Percentiles rank a stretch among this genome's conserved stretches.
These are phyloP conservation scores for Beauveria brongniartii DNA, from an alignment of 2,329 filamentous ascomycete genomes.

Conservation along the genomic window DNA sequence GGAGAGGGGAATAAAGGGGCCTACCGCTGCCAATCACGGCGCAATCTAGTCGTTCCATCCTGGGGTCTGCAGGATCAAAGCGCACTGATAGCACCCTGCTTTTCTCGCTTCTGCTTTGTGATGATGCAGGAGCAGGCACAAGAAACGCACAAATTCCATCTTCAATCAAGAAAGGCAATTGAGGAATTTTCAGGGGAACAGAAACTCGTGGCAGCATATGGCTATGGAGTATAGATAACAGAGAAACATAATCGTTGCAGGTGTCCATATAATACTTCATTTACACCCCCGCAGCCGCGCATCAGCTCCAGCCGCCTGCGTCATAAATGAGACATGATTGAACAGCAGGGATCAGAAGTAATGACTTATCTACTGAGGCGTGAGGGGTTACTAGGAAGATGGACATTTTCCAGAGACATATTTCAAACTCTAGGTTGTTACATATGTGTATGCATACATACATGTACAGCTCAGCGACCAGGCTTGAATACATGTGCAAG, in stretches of 20 bases:
- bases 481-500: too few species aligned
- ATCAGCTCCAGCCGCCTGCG: too few species aligned
- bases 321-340: too few species aligned
- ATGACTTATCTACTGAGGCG: too few species aligned
- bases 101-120: neutral
- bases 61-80: neutral
- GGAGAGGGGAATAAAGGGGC: constrained; percentile 14
- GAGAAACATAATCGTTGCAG: neutral
- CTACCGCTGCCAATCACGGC: constrained; percentile 47
- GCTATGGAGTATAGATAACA: too few species aligned
- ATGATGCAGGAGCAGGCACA: neutral
- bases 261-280: neutral
- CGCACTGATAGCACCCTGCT: neutral
- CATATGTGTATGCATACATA: too few species aligned
- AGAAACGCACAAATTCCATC: neutral
- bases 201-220: neutral
- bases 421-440: too few species aligned
- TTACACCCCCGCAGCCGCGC: too few species aligned
- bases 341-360: too few species aligned
- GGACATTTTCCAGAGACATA: too few species aligned
- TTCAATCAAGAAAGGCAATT: neutral
- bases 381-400: too few species aligned
- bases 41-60: constrained; percentile 37
- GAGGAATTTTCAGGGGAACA: neutral
- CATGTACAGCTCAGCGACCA: too few species aligned